These are phyloP conservation scores for Trametes elegans DNA, from an alignment of 768 basidiomycete species.

Conservation along the genomic window DNA sequence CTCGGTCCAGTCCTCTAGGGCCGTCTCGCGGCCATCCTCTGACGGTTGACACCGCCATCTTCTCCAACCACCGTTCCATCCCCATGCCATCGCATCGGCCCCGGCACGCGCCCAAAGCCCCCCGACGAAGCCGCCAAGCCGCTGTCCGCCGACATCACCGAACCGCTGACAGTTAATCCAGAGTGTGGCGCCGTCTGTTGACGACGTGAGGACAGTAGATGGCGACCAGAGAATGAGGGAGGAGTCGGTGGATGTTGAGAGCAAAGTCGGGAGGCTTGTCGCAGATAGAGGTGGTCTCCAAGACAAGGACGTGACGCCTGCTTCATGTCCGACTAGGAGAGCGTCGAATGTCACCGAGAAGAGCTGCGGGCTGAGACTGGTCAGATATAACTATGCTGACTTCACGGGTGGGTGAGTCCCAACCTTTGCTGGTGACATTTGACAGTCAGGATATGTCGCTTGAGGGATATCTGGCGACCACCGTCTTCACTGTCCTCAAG, in stretches of 20 bases:
- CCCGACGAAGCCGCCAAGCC: constrained; percentile 90
- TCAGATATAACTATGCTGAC: not conserved
- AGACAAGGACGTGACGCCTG: constrained; percentile 81
- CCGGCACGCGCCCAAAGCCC: constrained; percentile 75
- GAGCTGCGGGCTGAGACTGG: constrained; percentile 38
- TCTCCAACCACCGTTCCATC: constrained; percentile 94
- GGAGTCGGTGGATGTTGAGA: constrained; percentile 95
- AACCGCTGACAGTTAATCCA: constrained; percentile 93
- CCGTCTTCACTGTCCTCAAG: constrained; percentile 74
- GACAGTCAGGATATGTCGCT: constrained; percentile 75
- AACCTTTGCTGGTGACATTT: constrained; percentile 45
- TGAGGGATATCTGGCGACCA: constrained; percentile 84
- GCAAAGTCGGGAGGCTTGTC: constrained; percentile 46
- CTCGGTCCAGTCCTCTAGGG: constrained; percentile 65
- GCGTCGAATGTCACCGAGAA: constrained; percentile 91
- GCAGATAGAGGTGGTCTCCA: constrained; percentile 59
- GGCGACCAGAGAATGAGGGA: constrained; percentile 95
- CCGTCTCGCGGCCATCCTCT: not conserved
- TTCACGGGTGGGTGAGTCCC: not conserved
- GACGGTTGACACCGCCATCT: constrained; percentile 60
- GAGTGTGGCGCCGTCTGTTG: constrained; percentile 51
- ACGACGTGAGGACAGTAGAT: constrained; percentile 44
- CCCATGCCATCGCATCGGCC: constrained; percentile 73
- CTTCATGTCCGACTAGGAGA: constrained; percentile 94
- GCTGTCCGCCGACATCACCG: constrained; percentile 90